phyloP scores from a whole-genome alignment of 768 basidiomycete genomes.

The Amanita phalloides region DNA sequence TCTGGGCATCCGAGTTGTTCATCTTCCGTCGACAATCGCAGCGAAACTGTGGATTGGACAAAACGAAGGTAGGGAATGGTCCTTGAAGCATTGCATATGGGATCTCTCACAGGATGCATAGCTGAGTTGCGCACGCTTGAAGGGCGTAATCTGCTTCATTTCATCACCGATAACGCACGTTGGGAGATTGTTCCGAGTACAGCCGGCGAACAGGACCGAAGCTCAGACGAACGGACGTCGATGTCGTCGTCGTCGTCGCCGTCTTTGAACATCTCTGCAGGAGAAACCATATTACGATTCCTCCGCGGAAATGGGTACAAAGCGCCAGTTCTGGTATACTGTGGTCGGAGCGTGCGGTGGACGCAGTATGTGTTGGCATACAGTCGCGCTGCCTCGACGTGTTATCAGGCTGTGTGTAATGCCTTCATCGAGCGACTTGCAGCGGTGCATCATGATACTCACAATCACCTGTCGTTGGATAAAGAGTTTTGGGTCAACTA shows the following conservation, averaged over 20 bases:
- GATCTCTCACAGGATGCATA: not conserved
- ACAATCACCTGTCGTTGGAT: not conserved
- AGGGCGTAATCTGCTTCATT: slow-evolving; percentile 11
- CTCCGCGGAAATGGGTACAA: slow-evolving; percentile 13
- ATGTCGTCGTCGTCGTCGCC: not conserved
- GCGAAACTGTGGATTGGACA: slow-evolving; percentile 19
- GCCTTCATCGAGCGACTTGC: not conserved
- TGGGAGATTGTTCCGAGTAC: slow-evolving; percentile 7
- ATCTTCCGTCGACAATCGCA: slow-evolving; percentile 16
- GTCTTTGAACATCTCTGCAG: slow-evolving; percentile 14
- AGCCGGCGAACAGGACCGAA: too few species aligned
- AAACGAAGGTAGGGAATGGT: slow-evolving; percentile 12
- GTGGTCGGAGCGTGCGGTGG: slow-evolving; percentile 7
- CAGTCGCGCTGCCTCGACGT: slow-evolving; percentile 13
- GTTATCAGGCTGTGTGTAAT: not conserved
- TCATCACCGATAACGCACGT: slow-evolving; percentile 21
- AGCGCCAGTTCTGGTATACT: slow-evolving; percentile 15
- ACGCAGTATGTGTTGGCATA: slow-evolving; percentile 15
- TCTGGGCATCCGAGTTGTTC: slow-evolving; percentile 13
- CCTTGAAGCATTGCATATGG: not conserved
- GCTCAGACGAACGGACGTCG: not conserved
- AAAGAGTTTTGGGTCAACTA: not conserved
- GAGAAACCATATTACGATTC: slow-evolving; percentile 16
- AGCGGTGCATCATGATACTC: not conserved
- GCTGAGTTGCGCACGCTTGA: slow-evolving; percentile 16